A percentile compares a stretch with the other conserved stretches of the same genome.
These are phyloP conservation scores for Chytriomyces sp. DNA, from an alignment of 192 early-diverging fungal genomes.

Conservation along the genomic window DNA sequence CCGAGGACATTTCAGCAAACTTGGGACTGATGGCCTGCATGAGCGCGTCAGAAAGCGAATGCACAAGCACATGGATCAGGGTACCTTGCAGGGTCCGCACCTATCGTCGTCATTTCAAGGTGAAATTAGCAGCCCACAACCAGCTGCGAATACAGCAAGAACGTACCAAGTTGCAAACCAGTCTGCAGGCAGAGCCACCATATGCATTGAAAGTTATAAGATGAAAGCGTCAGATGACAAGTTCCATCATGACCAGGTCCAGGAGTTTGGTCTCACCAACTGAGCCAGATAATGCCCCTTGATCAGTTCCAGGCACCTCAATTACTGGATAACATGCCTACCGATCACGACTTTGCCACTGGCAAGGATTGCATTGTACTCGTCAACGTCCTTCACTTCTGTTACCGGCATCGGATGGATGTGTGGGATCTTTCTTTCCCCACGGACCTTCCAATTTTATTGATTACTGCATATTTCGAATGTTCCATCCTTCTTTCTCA, in stretches of 20 bases:
- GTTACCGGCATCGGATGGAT: not conserved
- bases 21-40: no score
- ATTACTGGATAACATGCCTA: constrained; percentile 16
- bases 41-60: no score
- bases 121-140: no score
- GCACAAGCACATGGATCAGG: no score
- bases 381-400: constrained; percentile 14
- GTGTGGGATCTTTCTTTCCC: no score
- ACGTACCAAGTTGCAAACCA: constrained; percentile 7
- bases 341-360: constrained; percentile 37
- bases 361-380: constrained; percentile 35
- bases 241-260: no score
- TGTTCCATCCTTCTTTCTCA: constrained; percentile 5
- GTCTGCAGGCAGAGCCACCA: not conserved
- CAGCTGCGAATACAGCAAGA: not conserved
- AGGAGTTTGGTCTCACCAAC: constrained; percentile 1
- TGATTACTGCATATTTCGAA: constrained; percentile 7
- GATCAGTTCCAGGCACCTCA: no score
- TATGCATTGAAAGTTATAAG: not conserved
- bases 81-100: no score
- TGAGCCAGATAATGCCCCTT: not conserved
- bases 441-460: no score
- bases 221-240: no score
- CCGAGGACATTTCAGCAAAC: no score
- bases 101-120: no score